A percentile compares a stretch with the other conserved stretches of the same genome.
These are phyloP conservation scores for Boeremia lycopersici DNA, from an alignment of 2,329 filamentous ascomycete species.

Conservation along the genomic window DNA sequence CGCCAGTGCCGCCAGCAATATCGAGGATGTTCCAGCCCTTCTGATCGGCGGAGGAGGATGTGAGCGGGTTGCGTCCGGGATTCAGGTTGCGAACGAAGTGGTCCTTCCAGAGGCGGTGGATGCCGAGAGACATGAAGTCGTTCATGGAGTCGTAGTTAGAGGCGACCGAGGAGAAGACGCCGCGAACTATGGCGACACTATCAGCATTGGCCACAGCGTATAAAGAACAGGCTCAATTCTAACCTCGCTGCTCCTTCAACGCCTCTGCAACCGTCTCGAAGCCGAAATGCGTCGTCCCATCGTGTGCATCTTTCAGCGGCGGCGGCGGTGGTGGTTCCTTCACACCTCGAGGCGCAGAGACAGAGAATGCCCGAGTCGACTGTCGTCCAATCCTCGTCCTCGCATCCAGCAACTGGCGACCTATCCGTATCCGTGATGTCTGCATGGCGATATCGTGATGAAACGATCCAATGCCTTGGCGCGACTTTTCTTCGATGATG, in stretches of 20 bases:
- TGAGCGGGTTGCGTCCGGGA: constrained; percentile 67
- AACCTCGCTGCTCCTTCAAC: constrained; percentile 74
- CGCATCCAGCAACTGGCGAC: constrained; percentile 40
- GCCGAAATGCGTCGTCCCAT: constrained; percentile 79
- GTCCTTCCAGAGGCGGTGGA: constrained; percentile 97
- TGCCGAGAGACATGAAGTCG: constrained; percentile 96
- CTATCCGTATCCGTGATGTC: constrained; percentile 32
- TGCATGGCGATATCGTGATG: constrained; percentile 32
- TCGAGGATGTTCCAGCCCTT: constrained; percentile 80
- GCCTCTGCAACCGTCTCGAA: constrained; percentile 83
- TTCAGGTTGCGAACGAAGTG: constrained; percentile 92
- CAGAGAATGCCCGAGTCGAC: constrained; percentile 59
- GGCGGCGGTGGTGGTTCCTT: constrained; percentile 44
- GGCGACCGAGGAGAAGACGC: constrained; percentile 94
- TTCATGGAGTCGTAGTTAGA: constrained; percentile 98
- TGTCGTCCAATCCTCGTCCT: constrained; percentile 23
- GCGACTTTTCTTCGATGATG: constrained; percentile 29
- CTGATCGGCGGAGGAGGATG: constrained; percentile 9
- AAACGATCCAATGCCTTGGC: constrained; percentile 30
- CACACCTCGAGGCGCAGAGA: constrained; percentile 44
- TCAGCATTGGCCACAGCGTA: constrained; percentile 5
- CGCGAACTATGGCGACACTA: constrained; percentile 64
- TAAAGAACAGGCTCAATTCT: background rate
- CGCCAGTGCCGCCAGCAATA: constrained; percentile 94
- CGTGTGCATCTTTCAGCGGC: constrained; percentile 48